phyloP scores from a whole-genome alignment of 441 rosid genomes.

The Erodium trifolium region DNA sequence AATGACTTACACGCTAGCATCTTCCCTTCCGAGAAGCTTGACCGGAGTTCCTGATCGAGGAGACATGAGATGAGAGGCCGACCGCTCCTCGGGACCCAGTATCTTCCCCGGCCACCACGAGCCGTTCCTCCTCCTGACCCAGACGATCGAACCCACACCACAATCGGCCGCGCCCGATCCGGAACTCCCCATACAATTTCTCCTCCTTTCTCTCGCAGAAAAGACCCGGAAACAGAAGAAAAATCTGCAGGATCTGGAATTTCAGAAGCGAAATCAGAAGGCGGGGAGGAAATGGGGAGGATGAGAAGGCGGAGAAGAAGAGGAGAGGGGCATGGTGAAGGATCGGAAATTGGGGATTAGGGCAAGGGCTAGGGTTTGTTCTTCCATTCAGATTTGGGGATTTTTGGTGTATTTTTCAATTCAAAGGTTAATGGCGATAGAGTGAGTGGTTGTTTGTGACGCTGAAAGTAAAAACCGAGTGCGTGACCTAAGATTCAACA shows the following conservation, averaged over 20 bases:
- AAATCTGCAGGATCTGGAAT: not conserved
- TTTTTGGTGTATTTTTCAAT: slow-evolving; percentile 28
- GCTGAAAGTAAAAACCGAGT: too few relatives aligned
- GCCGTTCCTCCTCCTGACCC: slow-evolving; percentile 95
- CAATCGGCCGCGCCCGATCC: slow-evolving; percentile 46
- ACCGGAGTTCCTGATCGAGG: slow-evolving; percentile 97
- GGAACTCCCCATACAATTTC: slow-evolving; percentile 37
- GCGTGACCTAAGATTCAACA: too few relatives aligned
- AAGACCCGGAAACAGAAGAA: not conserved
- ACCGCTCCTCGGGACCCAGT: slow-evolving; percentile 66
- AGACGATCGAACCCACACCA: slow-evolving; percentile 73
- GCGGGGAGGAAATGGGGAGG: slow-evolving; percentile 28
- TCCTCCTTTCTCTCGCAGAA: too few relatives aligned
- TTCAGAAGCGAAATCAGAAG: not conserved
- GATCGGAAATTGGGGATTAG: slow-evolving; percentile 28
- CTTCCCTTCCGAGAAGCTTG: slow-evolving; percentile 94
- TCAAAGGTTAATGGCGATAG: not conserved
- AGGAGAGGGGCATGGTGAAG: not conserved
- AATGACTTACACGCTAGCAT: slow-evolving; percentile 87
- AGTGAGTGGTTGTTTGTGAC: not conserved
- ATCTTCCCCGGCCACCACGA: slow-evolving; percentile 99
- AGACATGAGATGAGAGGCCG: slow-evolving; percentile 59
- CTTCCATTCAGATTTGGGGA: slow-evolving; percentile 49
- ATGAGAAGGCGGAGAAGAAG: slow-evolving; percentile 17
- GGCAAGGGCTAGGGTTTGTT: slow-evolving; percentile 27